Evolutionary conservation across 2,329 filamentous ascomycete species (phyloP), one percentile per base, ranked within the genome.

Genomic region (Aspergillus glaucus): DNA sequence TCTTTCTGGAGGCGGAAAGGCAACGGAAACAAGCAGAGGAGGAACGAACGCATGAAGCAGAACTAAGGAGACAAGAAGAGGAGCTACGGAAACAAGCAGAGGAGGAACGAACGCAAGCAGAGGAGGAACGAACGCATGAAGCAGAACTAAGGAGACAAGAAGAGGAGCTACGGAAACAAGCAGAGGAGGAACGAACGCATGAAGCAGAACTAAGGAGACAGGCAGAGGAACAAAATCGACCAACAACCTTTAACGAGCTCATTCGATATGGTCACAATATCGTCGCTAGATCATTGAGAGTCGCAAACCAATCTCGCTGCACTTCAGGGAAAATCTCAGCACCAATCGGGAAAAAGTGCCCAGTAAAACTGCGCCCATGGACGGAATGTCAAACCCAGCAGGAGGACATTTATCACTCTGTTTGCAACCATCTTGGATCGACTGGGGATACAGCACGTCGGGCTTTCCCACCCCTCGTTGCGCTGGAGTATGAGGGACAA

Each of bases 251-350:
- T 15, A 1, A 22, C 41, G 54, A 59, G 44, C 50, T 61, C 15
- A 44, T 63, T 9, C 51, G 48, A n/a, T 9, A 46, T 44, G 62
- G 51, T 42, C 54, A 63, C 39, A 26, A 54, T 30, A 37, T 58
- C 8, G 46, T 63, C 40, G 64, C 52, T 19, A 43, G 46, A 39
- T 48, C 34, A n/a, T 42, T 65, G 43, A 50, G 49, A 58, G 52
- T 59, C 24, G 53, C 53, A 51, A 50, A 44, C 45, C 55, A 51
- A 21, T 55, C 47, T 49, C 49, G 49, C 44, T 62, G 55, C 30
- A 63, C 59, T 10, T 59, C 53, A 28, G 57, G 56, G n/a, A 50
- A 51, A 46, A 62, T 60, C 28, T 50, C 55, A 1, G 19, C 47
- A 34, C 60, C 56, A 8, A 57, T 45, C 6, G 56, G 56, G 19